Percentiles rank a stretch among this genome's conserved stretches.
phyloP scores from a whole-genome alignment of 257 asterid genomes.

The Gentiana macrophylla region DNA sequence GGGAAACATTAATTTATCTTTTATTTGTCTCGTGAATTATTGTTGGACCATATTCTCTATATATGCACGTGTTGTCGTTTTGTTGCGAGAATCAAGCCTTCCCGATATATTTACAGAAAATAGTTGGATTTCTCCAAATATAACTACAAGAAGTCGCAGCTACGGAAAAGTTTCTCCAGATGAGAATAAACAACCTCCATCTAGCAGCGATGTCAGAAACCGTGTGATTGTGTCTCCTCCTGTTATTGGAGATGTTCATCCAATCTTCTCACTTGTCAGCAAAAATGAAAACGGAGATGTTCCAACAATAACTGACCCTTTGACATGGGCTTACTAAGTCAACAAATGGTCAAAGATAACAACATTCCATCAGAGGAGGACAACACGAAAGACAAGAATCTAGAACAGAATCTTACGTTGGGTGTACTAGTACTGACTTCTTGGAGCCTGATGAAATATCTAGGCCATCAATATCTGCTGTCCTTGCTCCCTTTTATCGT shows the following conservation, averaged over 20 bases:
- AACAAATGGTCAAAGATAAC: slow-evolving; percentile 26
- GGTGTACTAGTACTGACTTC: slow-evolving; percentile 29
- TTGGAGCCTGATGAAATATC: slow-evolving; percentile 50
- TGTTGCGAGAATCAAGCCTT: slow-evolving; percentile 88
- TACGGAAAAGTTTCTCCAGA: slow-evolving; percentile 30
- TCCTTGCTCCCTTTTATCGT: slow-evolving; percentile 40
- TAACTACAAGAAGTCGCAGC: slow-evolving; percentile 61
- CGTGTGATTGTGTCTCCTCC: slow-evolving; percentile 19
- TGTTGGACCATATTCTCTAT: no score
- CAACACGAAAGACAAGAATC: slow-evolving; percentile 43
- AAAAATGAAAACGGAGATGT: slow-evolving; percentile 6
- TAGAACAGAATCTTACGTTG: slow-evolving; percentile 20
- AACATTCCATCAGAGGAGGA: slow-evolving; percentile 31
- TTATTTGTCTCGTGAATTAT: neutral
- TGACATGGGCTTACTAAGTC: slow-evolving; percentile 29
- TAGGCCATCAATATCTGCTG: slow-evolving; percentile 41
- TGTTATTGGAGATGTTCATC: slow-evolving; percentile 22
- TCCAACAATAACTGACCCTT: slow-evolving; percentile 20
- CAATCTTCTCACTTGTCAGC: slow-evolving; percentile 25
- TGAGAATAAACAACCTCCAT: slow-evolving; percentile 28
- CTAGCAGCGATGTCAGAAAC: slow-evolving; percentile 28
- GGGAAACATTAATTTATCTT: neutral
- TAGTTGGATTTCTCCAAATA: slow-evolving; percentile 83
- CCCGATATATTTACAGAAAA: slow-evolving; percentile 75
- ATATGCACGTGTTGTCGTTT: neutral